Conservation (phyloP, 768 basidiomycete species). For the Termitomyces sp. region DNA sequence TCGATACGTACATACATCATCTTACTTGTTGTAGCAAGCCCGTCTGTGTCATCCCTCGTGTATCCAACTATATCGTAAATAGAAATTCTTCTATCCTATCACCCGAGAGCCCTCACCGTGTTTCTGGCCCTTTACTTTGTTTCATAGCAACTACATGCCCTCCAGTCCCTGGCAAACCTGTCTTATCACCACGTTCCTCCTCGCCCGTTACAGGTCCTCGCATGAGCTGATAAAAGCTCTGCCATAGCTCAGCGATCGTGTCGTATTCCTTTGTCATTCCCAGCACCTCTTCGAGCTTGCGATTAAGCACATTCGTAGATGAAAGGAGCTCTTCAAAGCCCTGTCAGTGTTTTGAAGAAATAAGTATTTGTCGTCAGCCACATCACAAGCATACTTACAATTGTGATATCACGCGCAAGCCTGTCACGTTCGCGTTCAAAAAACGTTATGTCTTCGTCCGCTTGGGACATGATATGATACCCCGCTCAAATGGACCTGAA, state of each 20-base stretch:
- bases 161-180: slow-evolving; percentile 66
- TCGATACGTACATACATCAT: slow-evolving; percentile 15
- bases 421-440: slow-evolving; percentile 79
- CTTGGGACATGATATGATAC: slow-evolving; percentile 23
- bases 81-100: slow-evolving; percentile 13
- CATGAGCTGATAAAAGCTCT: slow-evolving; percentile 77
- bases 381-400: slow-evolving; percentile 34
- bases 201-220: slow-evolving; percentile 37
- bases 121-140: slow-evolving; percentile 11
- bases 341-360: slow-evolving; percentile 26
- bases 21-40: slow-evolving; percentile 14
- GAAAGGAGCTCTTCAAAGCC: slow-evolving; percentile 86
- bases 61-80: slow-evolving; percentile 31
- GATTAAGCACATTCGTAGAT: slow-evolving; percentile 79
- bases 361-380: background rate
- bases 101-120: background rate
- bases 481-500: background rate
- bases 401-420: slow-evolving; percentile 67
- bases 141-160: slow-evolving; percentile 48
- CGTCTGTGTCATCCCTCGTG: slow-evolving; percentile 19
- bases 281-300: slow-evolving; percentile 87
- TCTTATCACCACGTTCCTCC: slow-evolving; percentile 27
- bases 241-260: slow-evolving; percentile 83
- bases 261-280: slow-evolving; percentile 92
- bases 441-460: slow-evolving; percentile 50